Base-by-base conservation (phyloP, 345 rosid genomes). In the Xanthoceras sorbifolium region DNA sequence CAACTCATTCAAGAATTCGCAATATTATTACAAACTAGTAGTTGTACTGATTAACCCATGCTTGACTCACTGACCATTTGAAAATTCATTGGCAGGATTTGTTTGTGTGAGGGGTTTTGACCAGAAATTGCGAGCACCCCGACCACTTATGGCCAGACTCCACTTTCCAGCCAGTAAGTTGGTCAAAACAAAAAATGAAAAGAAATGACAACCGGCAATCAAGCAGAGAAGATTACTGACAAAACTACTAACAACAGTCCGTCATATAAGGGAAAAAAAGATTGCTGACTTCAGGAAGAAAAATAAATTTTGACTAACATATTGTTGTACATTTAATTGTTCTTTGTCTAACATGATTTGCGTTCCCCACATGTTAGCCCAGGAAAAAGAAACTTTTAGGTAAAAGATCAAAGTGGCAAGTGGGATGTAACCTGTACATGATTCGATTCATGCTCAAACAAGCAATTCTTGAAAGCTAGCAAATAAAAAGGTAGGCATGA, bases 31-130 rank as follows among this genome's bases (percentile, higher is more conserved):
- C n/a, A 20, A 18, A 23, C 62, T 29, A 64, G 14, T 7, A 66
- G 72, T 67, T 31, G 28, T 28, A n/a, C 11, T 34, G 28, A 71
- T 71, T 25, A 52, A 59, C 36, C 14, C 40, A 31, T 71, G 77
- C 59, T 76, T 67, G 2, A 61, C 36, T 67, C 22, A 17, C 18
- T 64, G 29, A 36, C 36, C 63, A 15, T 48, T 69, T 28, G 44
- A 73, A 77, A 69, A 23, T 76, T 67, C 71, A 60, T 59, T 28
- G 78, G 84, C 87, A 94, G 97, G 98, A 59, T 93, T 89, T 79
- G 93, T 95, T 76, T 95, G 99, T 77, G 97, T 95, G 64, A 86
- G 98, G 72, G 98, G 97, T 15, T 95, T 95, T 74, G 97, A 95
- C 52, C 92, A 77, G 52, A 82, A 84, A 80, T 74, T 86, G 64